Conservation (phyloP, 306 rosid genomes). For the Trifolium dubium region DNA sequence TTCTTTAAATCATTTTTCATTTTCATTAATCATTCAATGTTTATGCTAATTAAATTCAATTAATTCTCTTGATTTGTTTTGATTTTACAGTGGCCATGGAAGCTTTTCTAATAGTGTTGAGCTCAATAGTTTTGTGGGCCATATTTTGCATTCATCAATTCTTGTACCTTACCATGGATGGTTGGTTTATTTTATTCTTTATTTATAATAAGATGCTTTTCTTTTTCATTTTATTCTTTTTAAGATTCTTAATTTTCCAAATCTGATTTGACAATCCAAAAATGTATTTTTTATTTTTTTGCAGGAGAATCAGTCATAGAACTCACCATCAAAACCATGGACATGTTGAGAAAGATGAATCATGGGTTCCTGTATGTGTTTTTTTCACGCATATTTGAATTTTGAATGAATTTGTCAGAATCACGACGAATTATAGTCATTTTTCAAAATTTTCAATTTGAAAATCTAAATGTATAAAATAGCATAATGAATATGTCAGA, state of each 20-base stretch:
- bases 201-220: no score
- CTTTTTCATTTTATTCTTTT: neutral
- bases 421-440: neutral
- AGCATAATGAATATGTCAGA: no score
- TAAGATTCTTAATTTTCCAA: neutral
- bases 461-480: no score
- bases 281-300: neutral
- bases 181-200: conserved; percentile 45
- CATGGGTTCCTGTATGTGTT: conserved; percentile 94
- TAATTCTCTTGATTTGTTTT: neutral
- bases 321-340: conserved; percentile 99
- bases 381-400: neutral
- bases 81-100: conserved; percentile 84
- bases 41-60: neutral
- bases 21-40: neutral
- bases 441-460: no score
- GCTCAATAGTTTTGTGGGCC: conserved; percentile 76
- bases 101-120: conserved; percentile 76
- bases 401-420: no score
- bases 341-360: conserved; percentile 90
- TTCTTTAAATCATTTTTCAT: no score
- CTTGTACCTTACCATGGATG: conserved; percentile 97
- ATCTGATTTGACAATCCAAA: conserved; percentile 20
- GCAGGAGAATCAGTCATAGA: conserved; percentile 95
- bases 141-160: conserved; percentile 83